Conservation (phyloP, 2,329 filamentous ascomycete species). For the Ophiostoma novo-ulmi region DNA sequence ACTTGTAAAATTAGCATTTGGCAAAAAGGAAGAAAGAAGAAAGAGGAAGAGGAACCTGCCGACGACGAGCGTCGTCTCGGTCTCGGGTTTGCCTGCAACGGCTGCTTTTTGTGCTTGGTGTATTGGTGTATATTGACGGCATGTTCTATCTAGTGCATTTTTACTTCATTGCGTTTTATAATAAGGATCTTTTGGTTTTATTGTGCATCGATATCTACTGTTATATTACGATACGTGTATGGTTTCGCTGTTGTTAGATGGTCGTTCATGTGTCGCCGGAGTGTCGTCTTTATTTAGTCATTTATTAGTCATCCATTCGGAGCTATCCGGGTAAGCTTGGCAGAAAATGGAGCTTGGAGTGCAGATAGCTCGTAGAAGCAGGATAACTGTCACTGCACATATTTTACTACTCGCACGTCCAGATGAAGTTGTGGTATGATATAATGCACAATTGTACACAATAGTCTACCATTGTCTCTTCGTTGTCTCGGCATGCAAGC, state of each 20-base stretch:
- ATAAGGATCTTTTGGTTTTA: conserved; percentile 1
- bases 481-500: neutral
- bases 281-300: neutral
- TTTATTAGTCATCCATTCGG: neutral
- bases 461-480: neutral
- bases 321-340: neutral
- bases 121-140: conserved; percentile 11
- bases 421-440: no score
- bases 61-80: conserved; percentile 5
- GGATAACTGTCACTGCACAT: neutral
- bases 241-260: neutral
- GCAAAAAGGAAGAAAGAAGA: neutral
- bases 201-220: conserved; percentile 1
- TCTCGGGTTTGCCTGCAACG: conserved; percentile 5
- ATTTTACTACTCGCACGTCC: neutral
- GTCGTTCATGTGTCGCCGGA: neutral
- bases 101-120: conserved; percentile 5
- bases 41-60: neutral
- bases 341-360: neutral
- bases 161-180: conserved; percentile 1
- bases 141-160: conserved; percentile 5
- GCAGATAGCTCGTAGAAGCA: neutral
- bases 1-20: conserved; percentile 53
- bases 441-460: no score
- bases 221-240: neutral